These are phyloP conservation scores for Calcarisporium arbuscula DNA, from an alignment of 2,329 filamentous ascomycete species.

Conservation along the genomic window DNA sequence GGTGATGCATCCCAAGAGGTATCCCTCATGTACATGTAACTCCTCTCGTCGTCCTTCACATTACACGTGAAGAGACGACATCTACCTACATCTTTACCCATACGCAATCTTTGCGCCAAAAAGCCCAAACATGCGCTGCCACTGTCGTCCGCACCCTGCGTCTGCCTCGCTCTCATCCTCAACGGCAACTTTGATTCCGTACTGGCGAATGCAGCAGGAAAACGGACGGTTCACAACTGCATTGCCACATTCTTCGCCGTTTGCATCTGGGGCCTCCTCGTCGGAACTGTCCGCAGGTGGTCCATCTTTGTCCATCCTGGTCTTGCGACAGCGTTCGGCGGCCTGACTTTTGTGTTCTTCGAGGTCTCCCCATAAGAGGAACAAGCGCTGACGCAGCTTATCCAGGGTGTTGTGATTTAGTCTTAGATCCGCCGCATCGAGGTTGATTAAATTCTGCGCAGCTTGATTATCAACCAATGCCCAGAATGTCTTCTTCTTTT, in stretches of 20 bases:
- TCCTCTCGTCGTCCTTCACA: too few relatives aligned
- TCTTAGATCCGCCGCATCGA: slow-evolving; percentile 51
- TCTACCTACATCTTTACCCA: not conserved
- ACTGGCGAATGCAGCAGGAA: slow-evolving; percentile 64
- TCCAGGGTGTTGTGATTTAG: slow-evolving; percentile 40
- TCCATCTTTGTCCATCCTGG: slow-evolving; percentile 16
- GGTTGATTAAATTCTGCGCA: slow-evolving; percentile 40
- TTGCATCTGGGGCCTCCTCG: slow-evolving; percentile 6
- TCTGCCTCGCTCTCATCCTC: slow-evolving; percentile 35
- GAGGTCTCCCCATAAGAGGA: slow-evolving; percentile 78
- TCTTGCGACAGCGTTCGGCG: slow-evolving; percentile 16
- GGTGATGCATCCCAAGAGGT: too few relatives aligned
- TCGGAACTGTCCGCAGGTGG: slow-evolving; percentile 34
- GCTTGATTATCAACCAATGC: slow-evolving; percentile 58
- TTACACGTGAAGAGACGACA: too few relatives aligned
- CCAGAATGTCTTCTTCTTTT: slow-evolving; percentile 49
- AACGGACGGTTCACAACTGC: slow-evolving; percentile 53
- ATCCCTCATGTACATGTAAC: too few relatives aligned
- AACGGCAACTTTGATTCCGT: slow-evolving; percentile 48
- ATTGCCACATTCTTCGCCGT: slow-evolving; percentile 3
- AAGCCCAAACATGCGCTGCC: slow-evolving; percentile 58
- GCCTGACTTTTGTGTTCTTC: slow-evolving; percentile 56
- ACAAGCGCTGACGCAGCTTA: slow-evolving; percentile 62
- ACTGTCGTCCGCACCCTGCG: slow-evolving; percentile 41
- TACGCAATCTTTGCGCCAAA: slow-evolving; percentile 55